Conservation (phyloP, 2,329 filamentous ascomycete species). For the Apiospora sp. region DNA sequence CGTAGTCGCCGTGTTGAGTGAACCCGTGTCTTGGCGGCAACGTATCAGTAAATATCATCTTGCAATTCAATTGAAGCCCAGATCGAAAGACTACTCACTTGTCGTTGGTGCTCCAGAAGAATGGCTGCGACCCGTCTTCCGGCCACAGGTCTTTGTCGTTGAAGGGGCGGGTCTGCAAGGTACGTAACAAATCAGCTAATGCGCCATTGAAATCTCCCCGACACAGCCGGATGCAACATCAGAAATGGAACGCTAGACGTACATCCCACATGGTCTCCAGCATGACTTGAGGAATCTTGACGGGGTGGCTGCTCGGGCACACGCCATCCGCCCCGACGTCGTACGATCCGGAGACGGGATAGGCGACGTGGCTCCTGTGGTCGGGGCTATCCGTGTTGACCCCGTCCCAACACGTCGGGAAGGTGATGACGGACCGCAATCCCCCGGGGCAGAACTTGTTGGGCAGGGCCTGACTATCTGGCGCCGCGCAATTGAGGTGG, state of each 20-base stretch:
- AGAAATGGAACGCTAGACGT: background rate
- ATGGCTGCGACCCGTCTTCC: conserved; percentile 43
- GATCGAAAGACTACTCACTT: conserved; percentile 32
- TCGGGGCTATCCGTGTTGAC: conserved; percentile 55
- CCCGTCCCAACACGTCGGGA: conserved; percentile 63
- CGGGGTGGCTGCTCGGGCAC: conserved; percentile 40
- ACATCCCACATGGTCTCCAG: conserved; percentile 51
- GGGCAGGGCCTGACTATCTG: conserved; percentile 40
- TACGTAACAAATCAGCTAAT: conserved; percentile 26
- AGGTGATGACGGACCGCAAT: conserved; percentile 52
- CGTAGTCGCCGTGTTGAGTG: conserved; percentile 46
- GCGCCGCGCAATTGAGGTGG: conserved; percentile 29
- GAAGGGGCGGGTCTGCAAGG: conserved; percentile 42
- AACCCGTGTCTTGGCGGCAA: conserved; percentile 50
- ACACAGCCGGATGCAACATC: conserved; percentile 36
- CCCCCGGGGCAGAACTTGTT: conserved; percentile 43
- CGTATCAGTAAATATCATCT: conserved; percentile 24
- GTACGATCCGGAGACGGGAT: conserved; percentile 48
- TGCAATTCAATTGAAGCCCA: background rate
- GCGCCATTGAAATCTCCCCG: background rate
- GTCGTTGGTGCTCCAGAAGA: conserved; percentile 42
- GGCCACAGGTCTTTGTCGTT: conserved; percentile 45
- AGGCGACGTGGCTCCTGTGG: conserved; percentile 60
- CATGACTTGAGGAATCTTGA: conserved; percentile 49
- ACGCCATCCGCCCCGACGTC: conserved; percentile 39